Conservation (phyloP, 495 filamentous ascomycete genomes). For the Xylaria intraflava region DNA sequence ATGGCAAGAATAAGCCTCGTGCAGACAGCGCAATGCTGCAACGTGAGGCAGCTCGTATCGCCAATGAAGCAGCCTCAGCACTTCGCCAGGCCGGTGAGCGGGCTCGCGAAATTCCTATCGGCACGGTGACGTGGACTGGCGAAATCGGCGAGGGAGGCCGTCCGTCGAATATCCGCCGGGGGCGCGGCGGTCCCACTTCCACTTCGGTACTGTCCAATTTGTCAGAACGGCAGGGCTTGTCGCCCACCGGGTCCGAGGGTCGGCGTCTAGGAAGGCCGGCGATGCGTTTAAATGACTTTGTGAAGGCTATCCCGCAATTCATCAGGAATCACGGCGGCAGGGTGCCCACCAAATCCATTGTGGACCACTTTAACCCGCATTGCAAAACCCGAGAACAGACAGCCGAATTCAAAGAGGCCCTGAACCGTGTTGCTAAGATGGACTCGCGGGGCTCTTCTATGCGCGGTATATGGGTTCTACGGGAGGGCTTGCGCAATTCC, state of each 20-base stretch:
- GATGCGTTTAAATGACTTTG: constrained; percentile 50
- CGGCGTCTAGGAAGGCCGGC: constrained; percentile 14
- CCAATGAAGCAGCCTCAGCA: constrained; percentile 66
- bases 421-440: constrained; percentile 45
- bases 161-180: constrained; percentile 34
- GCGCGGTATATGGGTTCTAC: constrained; percentile 38
- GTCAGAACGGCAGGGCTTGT: constrained; percentile 47
- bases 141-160: constrained; percentile 65
- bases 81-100: constrained; percentile 66
- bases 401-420: constrained; percentile 41
- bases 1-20: constrained; percentile 51
- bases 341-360: constrained; percentile 66
- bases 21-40: constrained; percentile 70
- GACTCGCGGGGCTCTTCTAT: constrained; percentile 34
- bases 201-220: constrained; percentile 54
- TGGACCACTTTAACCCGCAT: constrained; percentile 65
- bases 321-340: constrained; percentile 63
- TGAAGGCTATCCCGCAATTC: constrained; percentile 67
- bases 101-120: constrained; percentile 65
- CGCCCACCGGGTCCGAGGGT: neutral
- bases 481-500: neutral
- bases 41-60: constrained; percentile 71
- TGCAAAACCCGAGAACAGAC: constrained; percentile 37
- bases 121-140: constrained; percentile 92
- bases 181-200: constrained; percentile 41